Evolutionary conservation across 495 filamentous ascomycete genomes (phyloP).

Genomic region (Cladorrhinum samala): DNA sequence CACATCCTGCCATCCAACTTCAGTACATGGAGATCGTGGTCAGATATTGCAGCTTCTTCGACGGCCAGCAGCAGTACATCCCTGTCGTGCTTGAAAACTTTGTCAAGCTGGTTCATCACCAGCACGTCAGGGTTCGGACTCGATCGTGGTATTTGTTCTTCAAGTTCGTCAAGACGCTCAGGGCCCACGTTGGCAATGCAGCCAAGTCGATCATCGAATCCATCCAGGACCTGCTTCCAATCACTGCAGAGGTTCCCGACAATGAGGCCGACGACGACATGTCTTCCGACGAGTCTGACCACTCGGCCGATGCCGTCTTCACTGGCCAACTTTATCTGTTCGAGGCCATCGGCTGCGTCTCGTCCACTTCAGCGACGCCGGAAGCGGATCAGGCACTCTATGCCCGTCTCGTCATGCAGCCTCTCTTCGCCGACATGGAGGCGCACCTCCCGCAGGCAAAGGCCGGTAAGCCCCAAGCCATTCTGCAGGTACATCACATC

Average conservation of each 20-base stretch:
- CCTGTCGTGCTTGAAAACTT: constrained; percentile 87
- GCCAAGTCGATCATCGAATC: constrained; percentile 84
- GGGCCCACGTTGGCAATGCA: constrained; percentile 76
- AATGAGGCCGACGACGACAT: constrained; percentile 82
- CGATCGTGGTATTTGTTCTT: constrained; percentile 97
- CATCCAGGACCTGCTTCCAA: constrained; percentile 79
- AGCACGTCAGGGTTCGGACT: constrained; percentile 73
- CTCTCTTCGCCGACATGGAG: constrained; percentile 80
- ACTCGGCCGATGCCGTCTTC: constrained; percentile 83
- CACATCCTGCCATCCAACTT: constrained; percentile 85
- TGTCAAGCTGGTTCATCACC: constrained; percentile 80
- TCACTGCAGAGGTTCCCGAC: constrained; percentile 77
- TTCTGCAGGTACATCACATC: constrained; percentile 88
- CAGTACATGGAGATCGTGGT: constrained; percentile 99
- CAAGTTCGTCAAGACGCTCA: constrained; percentile 83
- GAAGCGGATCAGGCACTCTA: constrained; percentile 78
- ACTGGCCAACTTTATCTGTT: constrained; percentile 87
- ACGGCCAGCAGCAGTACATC: constrained; percentile 68
- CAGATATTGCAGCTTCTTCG: constrained; percentile 89
- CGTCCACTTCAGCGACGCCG: constrained; percentile 67
- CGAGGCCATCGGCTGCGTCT: constrained; percentile 87
- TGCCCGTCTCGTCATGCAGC: constrained; percentile 75
- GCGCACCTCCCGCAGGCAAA: constrained; percentile 67
- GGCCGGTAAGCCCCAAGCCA: constrained; percentile 68
- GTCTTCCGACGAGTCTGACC: constrained; percentile 84